Conservation (phyloP, 2,329 filamentous ascomycete genomes). For the Penicillium sp. region DNA sequence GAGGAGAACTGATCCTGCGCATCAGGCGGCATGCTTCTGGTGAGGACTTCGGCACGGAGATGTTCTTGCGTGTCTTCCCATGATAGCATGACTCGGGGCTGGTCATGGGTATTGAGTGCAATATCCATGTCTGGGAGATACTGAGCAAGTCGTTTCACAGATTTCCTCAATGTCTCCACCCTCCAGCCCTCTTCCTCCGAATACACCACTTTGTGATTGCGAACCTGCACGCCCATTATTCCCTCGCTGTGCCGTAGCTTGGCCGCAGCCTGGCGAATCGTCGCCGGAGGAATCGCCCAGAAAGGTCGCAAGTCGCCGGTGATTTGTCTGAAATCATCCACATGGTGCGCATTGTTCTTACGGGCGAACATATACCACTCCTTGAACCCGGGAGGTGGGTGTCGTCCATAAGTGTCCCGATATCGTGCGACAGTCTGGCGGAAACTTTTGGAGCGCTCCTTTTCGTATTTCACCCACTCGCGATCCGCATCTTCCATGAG, state of each 20-base stretch:
- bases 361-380: constrained; percentile 45
- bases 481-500: constrained; percentile 40
- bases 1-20: constrained; percentile 47
- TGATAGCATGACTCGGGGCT: constrained; percentile 63
- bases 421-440: constrained; percentile 43
- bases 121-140: constrained; percentile 67
- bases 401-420: constrained; percentile 38
- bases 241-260: constrained; percentile 34
- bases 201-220: constrained; percentile 34
- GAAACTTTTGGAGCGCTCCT: constrained; percentile 38
- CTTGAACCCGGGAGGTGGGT: constrained; percentile 44
- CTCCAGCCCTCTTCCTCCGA: constrained; percentile 45
- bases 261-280: constrained; percentile 36
- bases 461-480: constrained; percentile 35
- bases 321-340: constrained; percentile 43
- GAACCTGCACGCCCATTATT: constrained; percentile 36
- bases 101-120: constrained; percentile 66
- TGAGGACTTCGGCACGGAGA: constrained; percentile 51
- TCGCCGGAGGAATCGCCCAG: constrained; percentile 37
- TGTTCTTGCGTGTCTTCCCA: constrained; percentile 58
- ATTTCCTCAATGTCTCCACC: constrained; percentile 42
- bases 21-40: constrained; percentile 47
- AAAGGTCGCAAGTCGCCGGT: constrained; percentile 42
- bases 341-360: constrained; percentile 37
- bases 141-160: constrained; percentile 56